Conservation (phyloP, 768 basidiomycete genomes). For the Pisolithus albus region DNA sequence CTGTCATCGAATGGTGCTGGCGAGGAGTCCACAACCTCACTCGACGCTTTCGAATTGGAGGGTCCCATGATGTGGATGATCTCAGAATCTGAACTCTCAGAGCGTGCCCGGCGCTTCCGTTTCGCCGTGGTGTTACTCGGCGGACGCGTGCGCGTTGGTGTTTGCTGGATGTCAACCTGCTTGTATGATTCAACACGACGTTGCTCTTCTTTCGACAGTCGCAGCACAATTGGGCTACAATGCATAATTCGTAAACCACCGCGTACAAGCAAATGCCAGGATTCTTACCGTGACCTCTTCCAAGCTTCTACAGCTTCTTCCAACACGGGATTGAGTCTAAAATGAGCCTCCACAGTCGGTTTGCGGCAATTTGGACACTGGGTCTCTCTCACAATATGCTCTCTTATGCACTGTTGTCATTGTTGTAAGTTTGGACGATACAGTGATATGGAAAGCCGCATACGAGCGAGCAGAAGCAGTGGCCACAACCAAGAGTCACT, state of each 20-base stretch:
- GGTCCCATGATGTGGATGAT: constrained; percentile 25
- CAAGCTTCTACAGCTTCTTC: constrained; percentile 69
- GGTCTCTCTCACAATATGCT: constrained; percentile 47
- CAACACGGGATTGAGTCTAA: constrained; percentile 62
- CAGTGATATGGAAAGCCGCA: constrained; percentile 16
- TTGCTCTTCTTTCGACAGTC: constrained; percentile 33
- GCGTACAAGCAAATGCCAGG: neutral
- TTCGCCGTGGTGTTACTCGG: constrained; percentile 26
- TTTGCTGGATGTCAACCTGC: constrained; percentile 1
- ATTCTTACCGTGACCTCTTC: constrained; percentile 56
- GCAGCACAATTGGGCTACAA: constrained; percentile 38
- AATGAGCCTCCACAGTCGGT: constrained; percentile 48
- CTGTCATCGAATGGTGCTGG: constrained; percentile 16
- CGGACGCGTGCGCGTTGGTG: constrained; percentile 13
- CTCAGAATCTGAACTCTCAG: constrained; percentile 21
- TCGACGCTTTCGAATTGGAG: constrained; percentile 20
- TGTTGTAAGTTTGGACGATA: constrained; percentile 2
- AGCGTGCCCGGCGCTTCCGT: constrained; percentile 24
- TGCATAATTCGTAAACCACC: too few species aligned
- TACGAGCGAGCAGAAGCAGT: constrained; percentile 77
- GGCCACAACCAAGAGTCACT: constrained; percentile 68
- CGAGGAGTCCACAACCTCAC: constrained; percentile 17
- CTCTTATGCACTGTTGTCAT: constrained; percentile 58
- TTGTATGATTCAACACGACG: constrained; percentile 5
- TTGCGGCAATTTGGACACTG: constrained; percentile 73